phyloP scores from a whole-genome alignment of 2,329 filamentous ascomycete genomes.

The Beauveria medogensis region DNA sequence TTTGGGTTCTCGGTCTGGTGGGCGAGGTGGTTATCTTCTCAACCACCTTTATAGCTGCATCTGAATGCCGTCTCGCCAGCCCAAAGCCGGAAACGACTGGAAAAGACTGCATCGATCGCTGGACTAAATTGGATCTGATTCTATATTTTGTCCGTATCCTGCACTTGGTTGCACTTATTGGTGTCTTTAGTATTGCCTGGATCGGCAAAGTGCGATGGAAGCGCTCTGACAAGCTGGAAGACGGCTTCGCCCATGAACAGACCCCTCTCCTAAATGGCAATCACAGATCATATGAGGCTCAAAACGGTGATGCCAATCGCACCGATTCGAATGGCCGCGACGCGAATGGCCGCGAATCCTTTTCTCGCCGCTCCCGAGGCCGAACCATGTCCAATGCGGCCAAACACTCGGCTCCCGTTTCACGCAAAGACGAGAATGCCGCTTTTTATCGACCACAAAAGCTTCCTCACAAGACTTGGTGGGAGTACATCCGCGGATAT shows the following conservation, averaged over 20 bases:
- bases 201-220: slow-evolving; percentile 32
- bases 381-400: slow-evolving; percentile 33
- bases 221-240: slow-evolving; percentile 28
- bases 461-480: slow-evolving; percentile 84
- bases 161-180: slow-evolving; percentile 52
- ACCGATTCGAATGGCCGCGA: slow-evolving; percentile 12
- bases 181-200: slow-evolving; percentile 36
- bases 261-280: slow-evolving; percentile 52
- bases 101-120: slow-evolving; percentile 28
- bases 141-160: slow-evolving; percentile 62
- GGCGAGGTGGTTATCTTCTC: slow-evolving; percentile 67
- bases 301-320: slow-evolving; percentile 20
- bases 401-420: slow-evolving; percentile 20
- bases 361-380: slow-evolving; percentile 25
- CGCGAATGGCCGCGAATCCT: slow-evolving; percentile 14
- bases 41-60: slow-evolving; percentile 61
- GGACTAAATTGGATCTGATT: slow-evolving; percentile 49
- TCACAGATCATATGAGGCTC: slow-evolving; percentile 27
- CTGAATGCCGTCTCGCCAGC: slow-evolving; percentile 53
- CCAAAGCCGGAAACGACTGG: slow-evolving; percentile 14
- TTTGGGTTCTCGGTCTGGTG: slow-evolving; percentile 67
- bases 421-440: slow-evolving; percentile 52
- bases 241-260: slow-evolving; percentile 44
- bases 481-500: slow-evolving; percentile 90
- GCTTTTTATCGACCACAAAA: slow-evolving; percentile 87